Conservation (phyloP, 768 basidiomycete species). For the Kwoniella botswanensis region DNA sequence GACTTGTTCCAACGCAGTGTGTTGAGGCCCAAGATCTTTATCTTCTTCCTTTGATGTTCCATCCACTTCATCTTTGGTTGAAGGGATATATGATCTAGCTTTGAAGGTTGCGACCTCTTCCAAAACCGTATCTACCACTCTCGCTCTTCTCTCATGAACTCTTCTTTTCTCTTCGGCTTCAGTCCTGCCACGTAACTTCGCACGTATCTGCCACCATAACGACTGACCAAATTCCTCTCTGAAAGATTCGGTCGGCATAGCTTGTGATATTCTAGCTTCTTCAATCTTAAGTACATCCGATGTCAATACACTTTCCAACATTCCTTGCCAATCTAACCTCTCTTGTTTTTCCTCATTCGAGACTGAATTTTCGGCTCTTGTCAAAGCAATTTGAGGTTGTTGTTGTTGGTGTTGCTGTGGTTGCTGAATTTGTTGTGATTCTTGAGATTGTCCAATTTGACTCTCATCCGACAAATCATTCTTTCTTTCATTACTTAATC, state of each 20-base stretch:
- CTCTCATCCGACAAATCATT: no score
- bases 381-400: conserved; percentile 7
- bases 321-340: conserved; percentile 91
- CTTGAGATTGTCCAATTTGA: not conserved
- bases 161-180: conserved; percentile 80
- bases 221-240: conserved; percentile 54
- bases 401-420: conserved; percentile 1
- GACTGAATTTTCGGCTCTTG: conserved; percentile 9
- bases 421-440: conserved; percentile 1
- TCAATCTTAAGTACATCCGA: conserved; percentile 95
- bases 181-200: conserved; percentile 77
- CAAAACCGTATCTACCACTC: conserved; percentile 79
- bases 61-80: conserved; percentile 1
- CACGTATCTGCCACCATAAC: conserved; percentile 88
- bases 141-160: conserved; percentile 80
- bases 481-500: not conserved
- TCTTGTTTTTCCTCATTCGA: conserved; percentile 59
- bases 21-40: conserved; percentile 48
- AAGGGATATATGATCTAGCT: conserved; percentile 57
- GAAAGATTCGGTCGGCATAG: conserved; percentile 67
- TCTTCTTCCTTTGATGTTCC: not conserved
- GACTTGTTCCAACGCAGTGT: conserved; percentile 54
- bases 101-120: conserved; percentile 81
- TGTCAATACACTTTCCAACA: conserved; percentile 88
- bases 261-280: conserved; percentile 87